A percentile compares a stretch with the other conserved stretches of the same genome.
Conservation (phyloP, 2,329 filamentous ascomycete genomes). For the Aspergillus sp. region DNA sequence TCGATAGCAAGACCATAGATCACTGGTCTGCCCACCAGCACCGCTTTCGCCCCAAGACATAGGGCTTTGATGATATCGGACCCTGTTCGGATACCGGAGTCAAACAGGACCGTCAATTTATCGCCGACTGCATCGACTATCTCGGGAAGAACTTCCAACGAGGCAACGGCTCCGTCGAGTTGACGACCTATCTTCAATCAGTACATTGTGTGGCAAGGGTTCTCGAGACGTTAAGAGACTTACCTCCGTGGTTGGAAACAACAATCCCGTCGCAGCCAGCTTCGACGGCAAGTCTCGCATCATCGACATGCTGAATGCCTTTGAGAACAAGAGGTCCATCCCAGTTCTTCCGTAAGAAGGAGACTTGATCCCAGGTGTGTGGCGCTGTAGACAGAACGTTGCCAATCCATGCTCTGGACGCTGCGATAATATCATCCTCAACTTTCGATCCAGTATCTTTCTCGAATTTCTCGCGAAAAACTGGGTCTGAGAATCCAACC, state of each 20-base stretch:
- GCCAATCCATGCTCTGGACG: constrained; percentile 58
- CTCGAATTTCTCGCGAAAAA: constrained; percentile 64
- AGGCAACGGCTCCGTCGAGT: constrained; percentile 56
- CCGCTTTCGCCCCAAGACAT: constrained; percentile 60
- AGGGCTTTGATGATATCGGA: constrained; percentile 58
- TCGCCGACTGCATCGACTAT: constrained; percentile 64
- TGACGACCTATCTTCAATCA: constrained; percentile 44
- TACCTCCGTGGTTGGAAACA: constrained; percentile 58
- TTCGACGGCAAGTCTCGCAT: constrained; percentile 52
- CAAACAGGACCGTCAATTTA: constrained; percentile 54
- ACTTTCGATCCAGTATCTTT: constrained; percentile 50
- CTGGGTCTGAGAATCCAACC: constrained; percentile 69
- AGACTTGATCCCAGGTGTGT: constrained; percentile 66
- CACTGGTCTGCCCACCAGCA: constrained; percentile 62
- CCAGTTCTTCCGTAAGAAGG: constrained; percentile 64
- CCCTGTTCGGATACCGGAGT: constrained; percentile 56
- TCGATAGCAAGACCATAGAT: constrained; percentile 63
- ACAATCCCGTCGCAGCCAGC: constrained; percentile 55
- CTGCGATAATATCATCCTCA: constrained; percentile 56
- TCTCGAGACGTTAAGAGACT: constrained; percentile 4
- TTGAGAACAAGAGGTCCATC: constrained; percentile 67
- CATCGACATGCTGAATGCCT: constrained; percentile 58
- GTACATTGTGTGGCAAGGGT: neutral
- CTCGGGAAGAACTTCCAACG: constrained; percentile 60
- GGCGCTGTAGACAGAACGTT: constrained; percentile 58